Evolutionary conservation across 768 basidiomycete genomes (phyloP).

Genomic region (Suillus paluster): DNA sequence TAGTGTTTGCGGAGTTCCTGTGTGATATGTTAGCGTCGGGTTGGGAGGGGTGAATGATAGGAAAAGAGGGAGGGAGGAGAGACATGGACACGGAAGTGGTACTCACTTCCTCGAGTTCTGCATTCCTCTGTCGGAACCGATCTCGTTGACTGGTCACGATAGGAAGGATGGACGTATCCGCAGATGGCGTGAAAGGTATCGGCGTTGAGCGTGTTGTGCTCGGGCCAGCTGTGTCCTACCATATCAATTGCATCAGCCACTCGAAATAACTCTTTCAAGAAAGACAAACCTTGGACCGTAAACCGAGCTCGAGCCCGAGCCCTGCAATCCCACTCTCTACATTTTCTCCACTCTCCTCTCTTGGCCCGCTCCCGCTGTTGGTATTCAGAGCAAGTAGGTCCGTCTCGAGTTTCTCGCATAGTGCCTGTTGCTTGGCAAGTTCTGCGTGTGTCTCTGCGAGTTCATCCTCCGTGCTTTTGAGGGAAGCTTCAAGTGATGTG

Average conservation of each 20-base stretch:
- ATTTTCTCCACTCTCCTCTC: conserved; percentile 43
- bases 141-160: conserved; percentile 98
- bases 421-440: conserved; percentile 71
- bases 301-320: conserved; percentile 62
- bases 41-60: not conserved
- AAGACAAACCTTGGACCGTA: not conserved
- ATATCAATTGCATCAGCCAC: not conserved
- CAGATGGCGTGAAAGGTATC: conserved; percentile 71
- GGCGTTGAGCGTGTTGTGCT: conserved; percentile 55
- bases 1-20: conserved; percentile 96
- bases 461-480: conserved; percentile 59
- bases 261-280: too few species aligned
- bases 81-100: conserved; percentile 1
- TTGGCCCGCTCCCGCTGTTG: conserved; percentile 28
- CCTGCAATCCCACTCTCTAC: conserved; percentile 55
- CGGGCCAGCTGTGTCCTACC: conserved; percentile 24
- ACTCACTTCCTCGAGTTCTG: conserved; percentile 91
- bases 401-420: conserved; percentile 92
- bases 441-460: conserved; percentile 64
- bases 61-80: conserved; percentile 2
- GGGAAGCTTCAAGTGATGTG: conserved; percentile 75
- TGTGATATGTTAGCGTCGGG: not conserved
- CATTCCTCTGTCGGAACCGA: conserved; percentile 95
- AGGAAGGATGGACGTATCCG: conserved; percentile 94
- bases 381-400: conserved; percentile 84